Percentiles rank a stretch among this genome's conserved stretches.
Conservation (phyloP, 768 basidiomycete species). For the Mrakia hoshinonis region DNA sequence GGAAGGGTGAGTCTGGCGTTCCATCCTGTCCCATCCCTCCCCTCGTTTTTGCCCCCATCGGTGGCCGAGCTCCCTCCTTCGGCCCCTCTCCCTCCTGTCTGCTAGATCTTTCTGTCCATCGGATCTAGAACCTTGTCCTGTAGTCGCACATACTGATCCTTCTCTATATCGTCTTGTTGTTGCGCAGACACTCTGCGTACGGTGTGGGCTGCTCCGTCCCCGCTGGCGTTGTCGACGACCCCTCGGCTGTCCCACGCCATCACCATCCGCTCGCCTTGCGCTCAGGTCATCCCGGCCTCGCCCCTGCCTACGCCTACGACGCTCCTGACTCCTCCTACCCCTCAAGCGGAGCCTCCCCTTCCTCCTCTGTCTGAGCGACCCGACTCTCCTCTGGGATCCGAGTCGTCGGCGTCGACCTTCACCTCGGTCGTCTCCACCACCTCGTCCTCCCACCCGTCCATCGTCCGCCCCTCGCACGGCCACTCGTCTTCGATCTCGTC, state of each 20-base stretch:
- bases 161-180: neutral
- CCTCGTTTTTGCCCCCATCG: neutral
- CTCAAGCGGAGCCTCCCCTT: slow-evolving; percentile 16
- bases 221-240: neutral
- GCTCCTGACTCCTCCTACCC: slow-evolving; percentile 15
- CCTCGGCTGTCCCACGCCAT: slow-evolving; percentile 26
- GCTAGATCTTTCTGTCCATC: neutral
- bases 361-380: slow-evolving; percentile 16
- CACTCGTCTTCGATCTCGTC: slow-evolving; percentile 4
- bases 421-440: slow-evolving; percentile 10
- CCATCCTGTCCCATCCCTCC: neutral
- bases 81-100: neutral
- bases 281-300: slow-evolving; percentile 2
- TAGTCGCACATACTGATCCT: neutral
- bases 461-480: slow-evolving; percentile 1
- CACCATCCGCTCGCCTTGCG: slow-evolving; percentile 18
- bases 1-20: slow-evolving; percentile 17
- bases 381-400: slow-evolving; percentile 13
- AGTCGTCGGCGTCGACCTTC: slow-evolving; percentile 15
- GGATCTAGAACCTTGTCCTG: neutral
- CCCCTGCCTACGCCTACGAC: neutral
- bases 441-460: slow-evolving; percentile 12
- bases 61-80: neutral
- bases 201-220: slow-evolving; percentile 13
- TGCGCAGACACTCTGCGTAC: slow-evolving; percentile 12